Percentiles rank a stretch among this genome's conserved stretches.
These are phyloP conservation scores for Aspergillus nanangensis DNA, from an alignment of 495 filamentous ascomycete genomes.

Conservation along the genomic window DNA sequence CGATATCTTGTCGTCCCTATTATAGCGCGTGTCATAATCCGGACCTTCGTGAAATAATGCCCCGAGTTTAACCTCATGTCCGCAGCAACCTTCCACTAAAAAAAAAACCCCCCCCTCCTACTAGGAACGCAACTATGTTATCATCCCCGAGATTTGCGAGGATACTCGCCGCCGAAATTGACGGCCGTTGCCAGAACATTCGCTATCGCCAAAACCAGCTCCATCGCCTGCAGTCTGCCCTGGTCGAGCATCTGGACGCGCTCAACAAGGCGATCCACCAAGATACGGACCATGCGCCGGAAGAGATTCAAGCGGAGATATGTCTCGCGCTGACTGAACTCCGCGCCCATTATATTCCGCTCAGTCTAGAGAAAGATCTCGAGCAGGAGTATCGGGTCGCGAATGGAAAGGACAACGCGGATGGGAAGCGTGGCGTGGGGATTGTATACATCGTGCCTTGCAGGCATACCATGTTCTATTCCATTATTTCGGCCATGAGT, in stretches of 20 bases:
- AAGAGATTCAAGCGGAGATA: slow-evolving; percentile 41
- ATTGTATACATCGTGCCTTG: slow-evolving; percentile 50
- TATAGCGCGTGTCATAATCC: too few relatives aligned
- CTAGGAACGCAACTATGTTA: slow-evolving; percentile 16
- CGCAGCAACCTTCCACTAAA: too few relatives aligned
- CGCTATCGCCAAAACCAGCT: slow-evolving; percentile 45
- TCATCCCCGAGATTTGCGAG: slow-evolving; percentile 23
- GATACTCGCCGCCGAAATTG: slow-evolving; percentile 37
- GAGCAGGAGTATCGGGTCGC: slow-evolving; percentile 48
- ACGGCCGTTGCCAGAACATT: slow-evolving; percentile 43
- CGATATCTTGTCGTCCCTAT: too few relatives aligned
- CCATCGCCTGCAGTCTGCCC: slow-evolving; percentile 31
- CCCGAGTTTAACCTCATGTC: too few relatives aligned
- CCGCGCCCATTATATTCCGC: slow-evolving; percentile 34
- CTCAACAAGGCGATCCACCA: slow-evolving; percentile 35
- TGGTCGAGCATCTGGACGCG: slow-evolving; percentile 24
- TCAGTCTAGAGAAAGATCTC: slow-evolving; percentile 35
- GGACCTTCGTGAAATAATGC: too few relatives aligned
- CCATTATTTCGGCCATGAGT: slow-evolving; percentile 38
- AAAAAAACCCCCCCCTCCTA: background rate
- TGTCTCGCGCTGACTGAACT: slow-evolving; percentile 35
- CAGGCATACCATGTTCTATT: slow-evolving; percentile 45
- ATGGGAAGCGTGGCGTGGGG: slow-evolving; percentile 26
- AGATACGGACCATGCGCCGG: slow-evolving; percentile 28
- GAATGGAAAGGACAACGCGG: slow-evolving; percentile 29